phyloP scores from a whole-genome alignment of 2,329 filamentous ascomycete species.

The Colletotrichum sp. region DNA sequence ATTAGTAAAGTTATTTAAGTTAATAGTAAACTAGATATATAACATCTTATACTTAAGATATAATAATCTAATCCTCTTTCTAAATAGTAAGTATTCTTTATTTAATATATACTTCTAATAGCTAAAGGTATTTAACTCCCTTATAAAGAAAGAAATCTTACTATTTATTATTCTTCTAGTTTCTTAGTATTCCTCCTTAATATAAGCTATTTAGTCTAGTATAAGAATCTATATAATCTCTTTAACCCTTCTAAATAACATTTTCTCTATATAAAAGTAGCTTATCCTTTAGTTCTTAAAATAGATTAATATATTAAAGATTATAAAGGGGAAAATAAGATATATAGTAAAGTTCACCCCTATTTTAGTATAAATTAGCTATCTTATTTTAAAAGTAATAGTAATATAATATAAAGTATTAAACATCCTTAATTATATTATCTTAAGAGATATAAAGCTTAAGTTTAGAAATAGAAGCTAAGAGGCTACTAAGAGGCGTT shows the following conservation, averaged over 20 bases:
- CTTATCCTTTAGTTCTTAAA: not conserved
- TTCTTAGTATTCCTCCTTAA: not conserved
- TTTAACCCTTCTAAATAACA: not conserved
- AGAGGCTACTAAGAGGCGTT: not conserved
- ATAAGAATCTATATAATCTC: not conserved
- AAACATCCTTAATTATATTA: not conserved
- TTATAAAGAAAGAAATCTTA: not conserved
- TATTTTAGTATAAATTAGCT: not conserved
- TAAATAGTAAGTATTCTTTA: not conserved
- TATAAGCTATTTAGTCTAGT: rapidly evolving
- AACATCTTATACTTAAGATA: not conserved
- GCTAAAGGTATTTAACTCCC: not conserved
- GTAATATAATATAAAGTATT: not conserved
- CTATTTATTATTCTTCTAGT: not conserved
- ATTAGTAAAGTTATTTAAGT: not conserved
- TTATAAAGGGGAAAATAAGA: not conserved
- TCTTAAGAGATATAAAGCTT: not conserved
- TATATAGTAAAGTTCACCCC: not conserved
- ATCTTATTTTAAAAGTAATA: not conserved
- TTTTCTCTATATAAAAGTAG: not conserved
- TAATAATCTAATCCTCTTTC: not conserved
- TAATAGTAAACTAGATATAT: not conserved
- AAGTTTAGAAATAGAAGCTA: not conserved
- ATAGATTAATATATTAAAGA: not conserved
- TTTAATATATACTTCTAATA: not conserved